A percentile compares a stretch with the other conserved stretches of the same genome.
Conservation (phyloP, 768 basidiomycete genomes). For the Pleurotus citrinopileatus region DNA sequence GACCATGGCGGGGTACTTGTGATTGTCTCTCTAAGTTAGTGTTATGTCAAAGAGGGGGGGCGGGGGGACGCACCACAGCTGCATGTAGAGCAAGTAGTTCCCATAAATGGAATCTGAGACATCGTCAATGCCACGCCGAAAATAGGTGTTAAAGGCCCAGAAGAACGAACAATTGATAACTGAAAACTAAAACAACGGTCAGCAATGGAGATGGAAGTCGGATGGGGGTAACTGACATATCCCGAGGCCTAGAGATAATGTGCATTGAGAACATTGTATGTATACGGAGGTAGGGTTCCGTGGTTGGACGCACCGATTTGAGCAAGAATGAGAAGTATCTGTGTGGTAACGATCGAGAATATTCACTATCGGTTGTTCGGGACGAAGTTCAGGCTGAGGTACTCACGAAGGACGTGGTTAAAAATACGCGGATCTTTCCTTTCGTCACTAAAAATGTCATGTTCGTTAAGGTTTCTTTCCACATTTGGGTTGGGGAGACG, state of each 20-base stretch:
- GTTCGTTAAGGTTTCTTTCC: neutral
- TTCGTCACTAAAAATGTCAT: constrained; percentile 1
- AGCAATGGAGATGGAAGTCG: neutral
- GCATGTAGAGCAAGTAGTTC: neutral
- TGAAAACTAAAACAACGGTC: neutral
- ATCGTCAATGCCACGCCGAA: neutral
- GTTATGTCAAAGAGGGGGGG: neutral
- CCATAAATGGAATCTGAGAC: neutral
- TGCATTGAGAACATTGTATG: neutral
- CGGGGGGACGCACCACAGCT: neutral
- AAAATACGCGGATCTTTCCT: neutral
- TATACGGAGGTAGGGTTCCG: neutral
- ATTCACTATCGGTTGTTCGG: too few species aligned
- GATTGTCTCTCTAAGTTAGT: too few species aligned
- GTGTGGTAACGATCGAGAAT: too few species aligned
- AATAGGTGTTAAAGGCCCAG: neutral
- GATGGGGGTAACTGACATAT: neutral
- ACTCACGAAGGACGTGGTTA: neutral
- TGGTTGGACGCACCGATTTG: neutral
- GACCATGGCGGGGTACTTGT: neutral
- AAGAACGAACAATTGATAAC: neutral
- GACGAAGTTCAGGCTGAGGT: neutral
- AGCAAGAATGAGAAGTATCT: neutral
- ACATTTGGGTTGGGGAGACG: neutral
- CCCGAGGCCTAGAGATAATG: neutral